These are phyloP conservation scores for Silene vulgaris DNA, from an alignment of 179 eudicot genomes.

Conservation along the genomic window DNA sequence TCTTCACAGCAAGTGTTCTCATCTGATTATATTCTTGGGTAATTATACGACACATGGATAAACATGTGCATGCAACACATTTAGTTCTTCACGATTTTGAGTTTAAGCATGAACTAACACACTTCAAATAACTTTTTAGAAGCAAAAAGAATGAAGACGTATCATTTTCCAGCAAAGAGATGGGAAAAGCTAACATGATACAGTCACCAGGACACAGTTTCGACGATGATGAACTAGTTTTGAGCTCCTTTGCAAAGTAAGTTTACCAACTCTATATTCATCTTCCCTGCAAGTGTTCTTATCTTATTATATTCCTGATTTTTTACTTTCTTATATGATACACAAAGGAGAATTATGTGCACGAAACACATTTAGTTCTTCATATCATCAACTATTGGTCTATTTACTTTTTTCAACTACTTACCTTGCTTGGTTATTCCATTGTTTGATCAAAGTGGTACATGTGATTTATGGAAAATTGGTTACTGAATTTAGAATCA, in stretches of 20 bases:
- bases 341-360: background rate
- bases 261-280: constrained; percentile 23
- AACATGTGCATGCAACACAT: background rate
- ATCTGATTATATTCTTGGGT: background rate
- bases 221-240: constrained; percentile 43
- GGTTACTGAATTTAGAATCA: too few species aligned
- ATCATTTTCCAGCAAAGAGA: constrained; percentile 26
- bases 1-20: background rate
- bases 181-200: constrained; percentile 23
- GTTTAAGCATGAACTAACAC: background rate
- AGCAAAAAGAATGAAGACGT: constrained; percentile 36
- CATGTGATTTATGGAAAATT: too few species aligned
- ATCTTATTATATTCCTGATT: background rate
- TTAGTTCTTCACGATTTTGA: constrained; percentile 21
- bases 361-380: background rate
- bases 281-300: constrained; percentile 1
- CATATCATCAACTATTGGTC: too few species aligned
- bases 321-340: background rate
- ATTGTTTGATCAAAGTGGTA: too few species aligned
- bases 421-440: too few species aligned
- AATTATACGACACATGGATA: background rate
- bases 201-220: constrained; percentile 35
- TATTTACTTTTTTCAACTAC: too few species aligned
- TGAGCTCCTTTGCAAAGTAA: constrained; percentile 51
- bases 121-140: constrained; percentile 28